These are phyloP conservation scores for Lactarius hengduanensis DNA, from an alignment of 768 basidiomycete genomes.

Conservation along the genomic window DNA sequence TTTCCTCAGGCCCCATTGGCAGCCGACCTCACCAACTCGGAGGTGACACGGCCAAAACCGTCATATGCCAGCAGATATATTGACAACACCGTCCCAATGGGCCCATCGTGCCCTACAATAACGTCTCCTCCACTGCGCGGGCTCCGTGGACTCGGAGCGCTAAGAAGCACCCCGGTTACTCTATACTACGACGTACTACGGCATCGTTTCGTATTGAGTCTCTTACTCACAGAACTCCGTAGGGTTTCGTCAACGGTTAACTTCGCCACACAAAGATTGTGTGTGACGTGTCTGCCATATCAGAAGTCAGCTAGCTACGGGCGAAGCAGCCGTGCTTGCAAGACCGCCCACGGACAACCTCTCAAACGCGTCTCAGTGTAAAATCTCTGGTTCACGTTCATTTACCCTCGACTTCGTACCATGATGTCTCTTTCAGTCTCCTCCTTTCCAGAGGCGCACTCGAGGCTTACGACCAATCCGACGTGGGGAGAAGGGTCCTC, in stretches of 20 bases:
- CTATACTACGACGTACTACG: not conserved
- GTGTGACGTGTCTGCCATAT: not conserved
- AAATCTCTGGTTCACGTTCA: not conserved
- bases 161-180: not conserved
- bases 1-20: not conserved
- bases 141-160: conserved; percentile 1
- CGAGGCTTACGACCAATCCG: not conserved
- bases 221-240: not conserved
- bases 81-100: not conserved
- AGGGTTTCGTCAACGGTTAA: not conserved
- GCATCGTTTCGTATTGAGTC: not conserved
- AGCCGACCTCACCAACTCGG: not conserved
- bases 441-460: conserved; percentile 25
- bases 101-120: not conserved
- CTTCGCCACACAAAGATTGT: not conserved
- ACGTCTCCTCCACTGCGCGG: not conserved
- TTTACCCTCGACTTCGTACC: not conserved
- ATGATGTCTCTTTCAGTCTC: conserved; percentile 28
- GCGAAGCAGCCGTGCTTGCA: not conserved
- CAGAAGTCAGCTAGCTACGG: not conserved
- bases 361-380: not conserved
- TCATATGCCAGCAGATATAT: not conserved
- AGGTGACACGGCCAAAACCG: not conserved
- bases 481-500: not conserved
- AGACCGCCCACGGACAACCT: not conserved